phyloP scores from a whole-genome alignment of 345 rosid genomes.

The Turnera subulata region DNA sequence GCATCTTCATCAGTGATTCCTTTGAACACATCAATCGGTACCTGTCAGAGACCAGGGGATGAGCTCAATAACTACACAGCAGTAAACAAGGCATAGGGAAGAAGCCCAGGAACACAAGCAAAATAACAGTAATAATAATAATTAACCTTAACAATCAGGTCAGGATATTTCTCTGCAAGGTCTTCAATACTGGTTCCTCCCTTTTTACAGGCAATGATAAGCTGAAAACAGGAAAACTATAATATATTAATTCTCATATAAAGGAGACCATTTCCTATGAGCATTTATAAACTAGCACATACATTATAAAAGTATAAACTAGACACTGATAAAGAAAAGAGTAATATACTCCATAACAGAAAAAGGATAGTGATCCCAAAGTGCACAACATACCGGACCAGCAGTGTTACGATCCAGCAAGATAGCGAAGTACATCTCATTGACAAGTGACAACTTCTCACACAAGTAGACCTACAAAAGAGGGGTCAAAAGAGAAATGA shows the following conservation, averaged over 20 bases:
- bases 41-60: constrained; percentile 42
- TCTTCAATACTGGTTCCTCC: constrained; percentile 99
- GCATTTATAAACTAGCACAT: constrained; percentile 1
- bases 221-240: constrained; percentile 37
- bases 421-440: constrained; percentile 99
- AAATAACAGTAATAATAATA: too few relatives aligned
- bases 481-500: constrained; percentile 15
- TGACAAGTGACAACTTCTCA: constrained; percentile 81
- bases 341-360: too few relatives aligned
- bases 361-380: too few relatives aligned
- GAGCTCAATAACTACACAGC: constrained; percentile 10
- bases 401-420: constrained; percentile 91
- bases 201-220: constrained; percentile 89
- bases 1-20: constrained; percentile 99
- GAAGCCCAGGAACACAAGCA: constrained; percentile 4
- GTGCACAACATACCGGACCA: constrained; percentile 72
- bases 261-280: neutral
- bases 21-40: constrained; percentile 83
- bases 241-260: neutral
- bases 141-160: constrained; percentile 86
- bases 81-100: constrained; percentile 6
- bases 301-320: neutral
- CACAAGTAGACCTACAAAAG: constrained; percentile 89
- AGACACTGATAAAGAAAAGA: neutral
- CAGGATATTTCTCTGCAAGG: constrained; percentile 96